Conservation (phyloP, 192 early-diverging fungal species). For the Pilobolus umbonatus region DNA sequence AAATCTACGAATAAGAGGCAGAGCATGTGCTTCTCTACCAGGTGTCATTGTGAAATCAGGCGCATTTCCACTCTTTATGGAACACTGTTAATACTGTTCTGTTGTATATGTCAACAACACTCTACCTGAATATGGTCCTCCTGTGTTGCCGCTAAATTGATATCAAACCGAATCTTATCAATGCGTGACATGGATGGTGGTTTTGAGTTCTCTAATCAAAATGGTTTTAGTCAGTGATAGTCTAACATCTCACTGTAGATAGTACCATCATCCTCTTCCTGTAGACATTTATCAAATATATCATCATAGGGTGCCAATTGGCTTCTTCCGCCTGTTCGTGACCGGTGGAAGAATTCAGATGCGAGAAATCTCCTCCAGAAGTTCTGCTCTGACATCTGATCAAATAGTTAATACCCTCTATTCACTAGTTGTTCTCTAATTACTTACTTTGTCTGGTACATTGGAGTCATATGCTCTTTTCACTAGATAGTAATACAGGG, state of each 20-base stretch:
- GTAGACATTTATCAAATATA: slow-evolving; percentile 73
- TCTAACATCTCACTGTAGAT: slow-evolving; percentile 46
- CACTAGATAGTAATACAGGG: slow-evolving; percentile 36
- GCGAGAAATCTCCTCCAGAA: slow-evolving; percentile 88
- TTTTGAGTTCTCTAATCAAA: slow-evolving; percentile 14
- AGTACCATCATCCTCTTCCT: slow-evolving; percentile 70
- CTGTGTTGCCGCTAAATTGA: slow-evolving; percentile 76
- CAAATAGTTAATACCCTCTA: not conserved
- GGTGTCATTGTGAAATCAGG: slow-evolving; percentile 83
- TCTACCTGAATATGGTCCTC: slow-evolving; percentile 74
- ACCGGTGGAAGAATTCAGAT: slow-evolving; percentile 84
- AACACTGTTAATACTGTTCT: too few relatives aligned
- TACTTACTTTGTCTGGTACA: slow-evolving; percentile 59
- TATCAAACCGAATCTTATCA: slow-evolving; percentile 56
- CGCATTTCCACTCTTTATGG: slow-evolving; percentile 57
- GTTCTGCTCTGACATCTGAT: slow-evolving; percentile 59
- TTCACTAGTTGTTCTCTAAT: too few relatives aligned
- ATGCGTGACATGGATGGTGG: slow-evolving; percentile 42
- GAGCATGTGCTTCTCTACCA: slow-evolving; percentile 50
- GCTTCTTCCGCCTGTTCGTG: slow-evolving; percentile 48
- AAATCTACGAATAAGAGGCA: slow-evolving; percentile 79
- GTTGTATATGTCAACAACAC: too few relatives aligned
- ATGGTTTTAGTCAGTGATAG: not conserved
- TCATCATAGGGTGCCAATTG: slow-evolving; percentile 53
- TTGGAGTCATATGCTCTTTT: slow-evolving; percentile 74